phyloP scores from a whole-genome alignment of 2,329 filamentous ascomycete genomes.

The Apiospora malaysiana region DNA sequence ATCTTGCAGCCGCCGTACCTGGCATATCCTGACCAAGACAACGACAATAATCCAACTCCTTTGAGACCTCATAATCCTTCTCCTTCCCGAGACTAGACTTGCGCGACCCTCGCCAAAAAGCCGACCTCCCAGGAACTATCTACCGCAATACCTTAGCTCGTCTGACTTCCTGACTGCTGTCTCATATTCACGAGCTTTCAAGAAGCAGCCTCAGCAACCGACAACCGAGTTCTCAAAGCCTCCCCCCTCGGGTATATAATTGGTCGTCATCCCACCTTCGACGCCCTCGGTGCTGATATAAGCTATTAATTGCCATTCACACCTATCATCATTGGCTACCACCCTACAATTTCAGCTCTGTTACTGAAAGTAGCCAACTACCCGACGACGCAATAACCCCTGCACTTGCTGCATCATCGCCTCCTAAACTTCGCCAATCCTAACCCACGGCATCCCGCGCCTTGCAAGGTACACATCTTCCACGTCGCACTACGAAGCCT shows the following conservation, averaged over 20 bases:
- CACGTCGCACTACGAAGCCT: slow-evolving; percentile 37
- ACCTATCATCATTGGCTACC: slow-evolving; percentile 24
- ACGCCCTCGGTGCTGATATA: slow-evolving; percentile 42
- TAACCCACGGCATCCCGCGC: slow-evolving; percentile 26
- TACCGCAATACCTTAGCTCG: slow-evolving; percentile 20
- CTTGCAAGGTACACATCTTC: slow-evolving; percentile 27
- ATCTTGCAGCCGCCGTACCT: slow-evolving; percentile 25
- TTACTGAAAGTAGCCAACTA: slow-evolving; percentile 31
- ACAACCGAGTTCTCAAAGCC: slow-evolving; percentile 16
- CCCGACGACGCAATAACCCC: slow-evolving; percentile 35
- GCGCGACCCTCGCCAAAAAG: slow-evolving; percentile 25
- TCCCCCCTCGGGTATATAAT: slow-evolving; percentile 37
- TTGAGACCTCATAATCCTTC: slow-evolving; percentile 25
- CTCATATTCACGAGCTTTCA: slow-evolving; percentile 23
- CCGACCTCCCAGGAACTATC: slow-evolving; percentile 3
- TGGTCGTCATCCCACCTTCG: slow-evolving; percentile 34
- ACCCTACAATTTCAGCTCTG: slow-evolving; percentile 25
- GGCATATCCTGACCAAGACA: slow-evolving; percentile 23
- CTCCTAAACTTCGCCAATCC: slow-evolving; percentile 37
- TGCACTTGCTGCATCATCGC: slow-evolving; percentile 36
- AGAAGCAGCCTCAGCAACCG: slow-evolving; percentile 18
- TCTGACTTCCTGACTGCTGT: slow-evolving; percentile 17
- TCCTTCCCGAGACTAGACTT: slow-evolving; percentile 23
- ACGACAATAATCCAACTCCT: slow-evolving; percentile 25
- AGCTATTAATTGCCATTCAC: slow-evolving; percentile 39